Conservation (phyloP, 768 basidiomycete species). For the Amanita rubescens region DNA sequence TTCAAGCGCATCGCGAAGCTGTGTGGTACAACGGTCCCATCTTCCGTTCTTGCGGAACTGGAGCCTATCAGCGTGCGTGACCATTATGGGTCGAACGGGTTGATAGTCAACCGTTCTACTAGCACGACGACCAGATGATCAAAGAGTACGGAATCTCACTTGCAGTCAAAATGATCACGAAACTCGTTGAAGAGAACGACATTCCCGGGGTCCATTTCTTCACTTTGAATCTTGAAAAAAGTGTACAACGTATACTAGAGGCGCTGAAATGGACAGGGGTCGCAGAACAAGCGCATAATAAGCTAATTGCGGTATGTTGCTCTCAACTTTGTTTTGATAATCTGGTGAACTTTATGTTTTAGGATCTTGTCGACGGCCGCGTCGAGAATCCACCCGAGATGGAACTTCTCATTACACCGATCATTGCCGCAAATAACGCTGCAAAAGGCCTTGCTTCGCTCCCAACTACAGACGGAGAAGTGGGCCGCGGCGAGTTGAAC, state of each 20-base stretch:
- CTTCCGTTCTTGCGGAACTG: constrained; percentile 53
- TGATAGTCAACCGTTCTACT: background rate
- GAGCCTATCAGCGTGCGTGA: constrained; percentile 66
- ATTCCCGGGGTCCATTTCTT: constrained; percentile 86
- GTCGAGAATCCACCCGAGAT: constrained; percentile 20
- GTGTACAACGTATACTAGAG: constrained; percentile 81
- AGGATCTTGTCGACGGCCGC: constrained; percentile 34
- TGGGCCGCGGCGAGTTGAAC: constrained; percentile 66
- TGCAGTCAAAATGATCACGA: constrained; percentile 72
- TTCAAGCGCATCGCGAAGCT: constrained; percentile 89
- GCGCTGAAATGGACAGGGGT: constrained; percentile 62
- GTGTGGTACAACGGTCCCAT: constrained; percentile 74
- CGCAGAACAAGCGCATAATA: constrained; percentile 42
- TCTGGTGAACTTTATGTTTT: background rate
- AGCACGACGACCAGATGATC: constrained; percentile 80
- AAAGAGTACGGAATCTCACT: constrained; percentile 92
- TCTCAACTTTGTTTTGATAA: constrained; percentile 4
- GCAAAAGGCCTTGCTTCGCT: constrained; percentile 44
- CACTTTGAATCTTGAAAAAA: constrained; percentile 96
- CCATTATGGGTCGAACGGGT: background rate
- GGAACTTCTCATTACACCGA: constrained; percentile 53
- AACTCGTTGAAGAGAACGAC: constrained; percentile 44
- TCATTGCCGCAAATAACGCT: constrained; percentile 56
- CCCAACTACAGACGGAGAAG: constrained; percentile 45
- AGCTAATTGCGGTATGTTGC: constrained; percentile 52